phyloP scores from a whole-genome alignment of 2,329 filamentous ascomycete genomes.

The Apiospora hydei region DNA sequence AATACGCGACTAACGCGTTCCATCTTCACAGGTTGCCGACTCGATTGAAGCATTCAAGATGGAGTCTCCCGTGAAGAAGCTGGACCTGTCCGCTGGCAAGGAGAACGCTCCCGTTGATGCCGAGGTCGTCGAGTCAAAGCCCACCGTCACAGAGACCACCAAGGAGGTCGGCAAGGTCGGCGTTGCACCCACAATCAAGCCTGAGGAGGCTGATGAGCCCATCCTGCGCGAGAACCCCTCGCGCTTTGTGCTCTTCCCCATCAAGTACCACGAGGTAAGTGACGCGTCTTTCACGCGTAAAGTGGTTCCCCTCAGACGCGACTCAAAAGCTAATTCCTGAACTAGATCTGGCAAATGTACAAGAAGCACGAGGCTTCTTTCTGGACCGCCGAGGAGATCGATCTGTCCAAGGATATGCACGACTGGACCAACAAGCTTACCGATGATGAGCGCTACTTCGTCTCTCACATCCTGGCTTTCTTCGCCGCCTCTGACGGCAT shows the following conservation, averaged over 20 bases:
- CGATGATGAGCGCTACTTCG: slow-evolving; percentile 97
- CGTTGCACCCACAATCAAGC: slow-evolving; percentile 62
- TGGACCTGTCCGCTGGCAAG: slow-evolving; percentile 81
- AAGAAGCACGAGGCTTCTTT: slow-evolving; percentile 99
- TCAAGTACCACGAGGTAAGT: slow-evolving; percentile 98
- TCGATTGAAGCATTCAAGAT: slow-evolving; percentile 90
- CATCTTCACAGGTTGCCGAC: slow-evolving; percentile 73
- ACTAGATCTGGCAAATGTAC: slow-evolving; percentile 99
- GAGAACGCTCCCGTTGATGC: slow-evolving; percentile 73
- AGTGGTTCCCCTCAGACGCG: slow-evolving; percentile 54
- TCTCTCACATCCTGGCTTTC: slow-evolving; percentile 98
- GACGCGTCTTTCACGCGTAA: slow-evolving; percentile 70
- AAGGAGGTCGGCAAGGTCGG: slow-evolving; percentile 48
- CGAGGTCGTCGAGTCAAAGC: slow-evolving; percentile 66
- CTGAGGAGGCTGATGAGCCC: slow-evolving; percentile 83
- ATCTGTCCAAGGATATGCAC: slow-evolving; percentile 97
- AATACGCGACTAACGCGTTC: slow-evolving; percentile 34
- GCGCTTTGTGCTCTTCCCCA: slow-evolving; percentile 96
- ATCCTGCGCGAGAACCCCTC: slow-evolving; percentile 94
- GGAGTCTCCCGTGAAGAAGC: slow-evolving; percentile 91
- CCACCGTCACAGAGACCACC: slow-evolving; percentile 58
- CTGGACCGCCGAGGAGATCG: slow-evolving; percentile 99
- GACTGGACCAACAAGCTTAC: slow-evolving; percentile 99
- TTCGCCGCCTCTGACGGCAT: slow-evolving; percentile 99
- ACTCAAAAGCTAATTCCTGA: slow-evolving; percentile 34